Evolutionary conservation across 2,329 filamentous ascomycete genomes (phyloP).

Genomic region (Claviceps spartinae): DNA sequence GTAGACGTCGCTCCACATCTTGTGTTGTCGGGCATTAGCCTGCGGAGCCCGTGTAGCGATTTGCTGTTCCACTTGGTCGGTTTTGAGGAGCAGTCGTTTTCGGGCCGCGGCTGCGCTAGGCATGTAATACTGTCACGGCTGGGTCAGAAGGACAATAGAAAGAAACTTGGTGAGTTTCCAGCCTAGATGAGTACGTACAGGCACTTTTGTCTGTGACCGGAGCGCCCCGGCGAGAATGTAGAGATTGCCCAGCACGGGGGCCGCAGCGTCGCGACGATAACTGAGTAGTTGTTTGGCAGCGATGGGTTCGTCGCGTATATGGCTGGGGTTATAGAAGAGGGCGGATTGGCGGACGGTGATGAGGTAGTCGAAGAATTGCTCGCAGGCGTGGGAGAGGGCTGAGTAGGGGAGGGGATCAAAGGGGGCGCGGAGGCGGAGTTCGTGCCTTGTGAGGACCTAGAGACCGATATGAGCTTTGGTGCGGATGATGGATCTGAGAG

Average conservation of each 20-base stretch:
- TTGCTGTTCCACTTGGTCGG: constrained; percentile 31
- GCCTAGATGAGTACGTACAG: constrained; percentile 19
- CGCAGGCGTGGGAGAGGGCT: constrained; percentile 39
- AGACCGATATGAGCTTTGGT: background rate
- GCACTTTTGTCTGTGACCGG: constrained; percentile 34
- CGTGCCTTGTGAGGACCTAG: constrained; percentile 40
- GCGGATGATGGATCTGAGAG: background rate
- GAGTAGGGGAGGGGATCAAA: constrained; percentile 44
- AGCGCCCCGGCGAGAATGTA: constrained; percentile 45
- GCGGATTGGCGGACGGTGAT: constrained; percentile 44
- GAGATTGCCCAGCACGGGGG: constrained; percentile 42
- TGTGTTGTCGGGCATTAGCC: constrained; percentile 19
- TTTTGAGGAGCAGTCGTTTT: constrained; percentile 36
- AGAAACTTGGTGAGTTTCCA: too few species aligned
- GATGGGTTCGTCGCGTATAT: constrained; percentile 35
- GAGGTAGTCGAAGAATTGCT: constrained; percentile 46
- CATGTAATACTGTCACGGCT: constrained; percentile 30
- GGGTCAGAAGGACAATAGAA: background rate
- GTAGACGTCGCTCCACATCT: constrained; percentile 44
- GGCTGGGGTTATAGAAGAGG: constrained; percentile 41
- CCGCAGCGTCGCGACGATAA: constrained; percentile 42
- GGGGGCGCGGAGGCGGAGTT: constrained; percentile 42
- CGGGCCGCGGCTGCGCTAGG: constrained; percentile 41
- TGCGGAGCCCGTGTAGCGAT: constrained; percentile 12
- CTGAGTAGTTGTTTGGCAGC: constrained; percentile 34